phyloP scores from a whole-genome alignment of 495 filamentous ascomycete genomes.

The Lasiosphaeria hispida region DNA sequence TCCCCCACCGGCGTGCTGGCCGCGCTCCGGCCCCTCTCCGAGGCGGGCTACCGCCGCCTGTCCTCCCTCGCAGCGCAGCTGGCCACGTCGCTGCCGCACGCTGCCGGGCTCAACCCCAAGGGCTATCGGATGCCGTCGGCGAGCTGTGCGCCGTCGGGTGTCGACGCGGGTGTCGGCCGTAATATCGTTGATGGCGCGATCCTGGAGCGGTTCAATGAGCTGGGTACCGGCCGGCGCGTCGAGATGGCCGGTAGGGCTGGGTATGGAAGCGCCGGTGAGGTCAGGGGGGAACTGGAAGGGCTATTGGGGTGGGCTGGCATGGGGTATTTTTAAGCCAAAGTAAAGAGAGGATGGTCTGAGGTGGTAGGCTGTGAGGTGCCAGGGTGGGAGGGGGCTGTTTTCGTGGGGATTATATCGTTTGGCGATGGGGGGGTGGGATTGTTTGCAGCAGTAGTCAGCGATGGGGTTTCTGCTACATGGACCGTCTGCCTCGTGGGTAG shows the following conservation, averaged over 20 bases:
- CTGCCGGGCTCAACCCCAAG: slow-evolving; percentile 77
- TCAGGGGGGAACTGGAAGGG: slow-evolving; percentile 33
- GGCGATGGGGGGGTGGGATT: too few species aligned
- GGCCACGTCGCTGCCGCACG: slow-evolving; percentile 67
- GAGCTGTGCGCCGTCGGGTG: slow-evolving; percentile 34
- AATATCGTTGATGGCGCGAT: slow-evolving; percentile 52
- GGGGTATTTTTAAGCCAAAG: slow-evolving; percentile 29
- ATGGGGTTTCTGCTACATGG: too few species aligned
- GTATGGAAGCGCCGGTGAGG: slow-evolving; percentile 41
- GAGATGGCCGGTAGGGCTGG: slow-evolving; percentile 67
- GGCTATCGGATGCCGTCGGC: slow-evolving; percentile 58
- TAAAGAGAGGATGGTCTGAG: too few species aligned
- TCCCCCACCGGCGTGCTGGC: slow-evolving; percentile 71
- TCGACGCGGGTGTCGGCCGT: slow-evolving; percentile 48
- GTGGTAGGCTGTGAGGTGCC: too few species aligned
- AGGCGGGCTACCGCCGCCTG: slow-evolving; percentile 79
- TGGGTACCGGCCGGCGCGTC: slow-evolving; percentile 61
- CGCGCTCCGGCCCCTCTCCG: slow-evolving; percentile 72
- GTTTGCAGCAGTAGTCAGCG: too few species aligned
- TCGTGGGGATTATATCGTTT: too few species aligned
- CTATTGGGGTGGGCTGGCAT: slow-evolving; percentile 36
- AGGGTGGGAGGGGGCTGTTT: too few species aligned
- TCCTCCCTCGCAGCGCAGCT: slow-evolving; percentile 79
- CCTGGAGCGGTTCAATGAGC: slow-evolving; percentile 63
- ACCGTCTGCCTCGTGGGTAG: too few species aligned